Conservation (phyloP, 805 yeast species). For the Pichia manshurica region DNA sequence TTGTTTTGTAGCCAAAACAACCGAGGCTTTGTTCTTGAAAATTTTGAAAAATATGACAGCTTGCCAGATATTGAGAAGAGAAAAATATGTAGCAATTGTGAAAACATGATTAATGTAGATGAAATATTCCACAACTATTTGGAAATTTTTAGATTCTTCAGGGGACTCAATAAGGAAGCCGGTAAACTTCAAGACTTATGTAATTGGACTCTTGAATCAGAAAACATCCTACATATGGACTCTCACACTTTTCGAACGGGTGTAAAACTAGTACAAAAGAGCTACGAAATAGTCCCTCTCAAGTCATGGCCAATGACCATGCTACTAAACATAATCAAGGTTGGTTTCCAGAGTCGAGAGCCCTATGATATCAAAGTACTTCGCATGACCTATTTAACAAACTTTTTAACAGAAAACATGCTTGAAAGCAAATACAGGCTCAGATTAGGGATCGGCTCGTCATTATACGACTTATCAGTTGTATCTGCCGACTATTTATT, state of each 20-base stretch:
- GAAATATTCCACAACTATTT: constrained; percentile 1
- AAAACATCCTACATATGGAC: background rate
- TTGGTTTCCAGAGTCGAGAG: constrained; percentile 1
- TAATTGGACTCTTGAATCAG: background rate
- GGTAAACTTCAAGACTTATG: constrained; percentile 4
- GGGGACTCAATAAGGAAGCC: background rate
- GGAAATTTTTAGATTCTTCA: constrained; percentile 2
- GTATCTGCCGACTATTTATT: constrained; percentile 8
- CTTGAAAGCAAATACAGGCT: constrained; percentile 8
- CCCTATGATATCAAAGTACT: constrained; percentile 14
- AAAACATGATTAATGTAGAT: background rate
- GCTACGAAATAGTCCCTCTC: constrained; percentile 12
- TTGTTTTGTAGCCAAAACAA: constrained; percentile 17
- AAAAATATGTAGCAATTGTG: constrained; percentile 8
- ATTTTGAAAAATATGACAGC: background rate
- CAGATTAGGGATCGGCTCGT: constrained; percentile 14
- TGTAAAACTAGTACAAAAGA: background rate
- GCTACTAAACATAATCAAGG: constrained; percentile 13
- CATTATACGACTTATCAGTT: constrained; percentile 19
- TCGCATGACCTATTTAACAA: constrained; percentile 13
- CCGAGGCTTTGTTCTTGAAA: constrained; percentile 16
- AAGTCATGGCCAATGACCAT: constrained; percentile 22
- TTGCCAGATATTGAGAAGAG: background rate
- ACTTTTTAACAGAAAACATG: constrained; percentile 12
- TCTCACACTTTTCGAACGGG: constrained; percentile 4